Evolutionary conservation across 1,284 basidiomycete genomes (phyloP).

Genomic region (Chalciporus sp.): DNA sequence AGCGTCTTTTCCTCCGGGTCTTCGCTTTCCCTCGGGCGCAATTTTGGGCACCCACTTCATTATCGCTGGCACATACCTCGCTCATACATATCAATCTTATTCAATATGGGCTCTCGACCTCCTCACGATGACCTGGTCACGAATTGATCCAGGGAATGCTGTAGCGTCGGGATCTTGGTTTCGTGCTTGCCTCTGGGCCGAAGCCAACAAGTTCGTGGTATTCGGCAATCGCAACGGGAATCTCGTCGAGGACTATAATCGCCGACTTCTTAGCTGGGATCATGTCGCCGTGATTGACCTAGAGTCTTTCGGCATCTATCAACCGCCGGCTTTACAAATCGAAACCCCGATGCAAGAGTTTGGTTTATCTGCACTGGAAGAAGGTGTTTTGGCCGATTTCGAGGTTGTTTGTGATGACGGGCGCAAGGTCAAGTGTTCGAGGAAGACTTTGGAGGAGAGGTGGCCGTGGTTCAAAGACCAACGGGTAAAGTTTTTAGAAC

Average conservation of each 20-base stretch:
- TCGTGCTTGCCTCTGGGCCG: slow-evolving; percentile 80
- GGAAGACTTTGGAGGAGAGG: slow-evolving; percentile 79
- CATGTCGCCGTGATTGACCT: slow-evolving; percentile 90
- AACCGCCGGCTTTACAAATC: slow-evolving; percentile 73
- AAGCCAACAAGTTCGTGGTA: slow-evolving; percentile 80
- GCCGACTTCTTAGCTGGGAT: slow-evolving; percentile 87
- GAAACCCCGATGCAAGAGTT: slow-evolving; percentile 75
- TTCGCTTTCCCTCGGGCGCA: slow-evolving; percentile 91
- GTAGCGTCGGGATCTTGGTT: slow-evolving; percentile 87
- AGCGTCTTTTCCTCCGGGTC: slow-evolving; percentile 81
- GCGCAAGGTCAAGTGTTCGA: slow-evolving; percentile 78
- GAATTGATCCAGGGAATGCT: slow-evolving; percentile 81
- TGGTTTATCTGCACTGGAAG: slow-evolving; percentile 78
- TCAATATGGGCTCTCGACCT: slow-evolving; percentile 90
- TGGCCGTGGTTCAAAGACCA: slow-evolving; percentile 95
- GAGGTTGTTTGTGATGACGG: slow-evolving; percentile 92
- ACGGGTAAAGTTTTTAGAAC: slow-evolving; percentile 56
- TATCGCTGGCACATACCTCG: slow-evolving; percentile 88
- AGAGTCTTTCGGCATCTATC: slow-evolving; percentile 93
- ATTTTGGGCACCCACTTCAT: slow-evolving; percentile 87
- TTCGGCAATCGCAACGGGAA: slow-evolving; percentile 88
- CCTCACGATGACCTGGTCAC: slow-evolving; percentile 78
- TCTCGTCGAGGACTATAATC: slow-evolving; percentile 89
- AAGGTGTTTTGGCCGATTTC: slow-evolving; percentile 80
- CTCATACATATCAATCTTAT: slow-evolving; percentile 87